phyloP scores from a whole-genome alignment of 1,139 yeast genomes.

The Saccharomyces hybrid region DNA sequence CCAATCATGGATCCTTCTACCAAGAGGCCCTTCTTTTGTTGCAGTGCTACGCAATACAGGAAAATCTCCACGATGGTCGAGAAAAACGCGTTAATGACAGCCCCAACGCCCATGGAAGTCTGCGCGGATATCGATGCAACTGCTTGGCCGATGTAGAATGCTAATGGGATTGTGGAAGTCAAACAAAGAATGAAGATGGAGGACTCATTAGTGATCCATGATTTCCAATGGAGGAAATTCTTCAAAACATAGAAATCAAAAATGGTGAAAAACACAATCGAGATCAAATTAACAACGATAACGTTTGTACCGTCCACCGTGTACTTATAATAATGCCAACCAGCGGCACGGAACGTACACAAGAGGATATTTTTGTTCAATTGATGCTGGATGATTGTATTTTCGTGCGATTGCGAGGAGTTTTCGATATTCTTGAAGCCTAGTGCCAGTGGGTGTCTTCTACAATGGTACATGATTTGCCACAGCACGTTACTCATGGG shows the following conservation, averaged over 20 bases:
- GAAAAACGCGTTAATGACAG: conserved; percentile 94
- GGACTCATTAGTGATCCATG: conserved; percentile 50
- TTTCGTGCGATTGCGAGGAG: conserved; percentile 19
- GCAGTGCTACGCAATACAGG: conserved; percentile 82
- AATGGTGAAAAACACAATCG: conserved; percentile 75
- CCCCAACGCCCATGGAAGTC: conserved; percentile 99
- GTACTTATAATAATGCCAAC: conserved; percentile 86
- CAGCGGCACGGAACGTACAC: conserved; percentile 89
- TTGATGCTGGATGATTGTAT: conserved; percentile 8
- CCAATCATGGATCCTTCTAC: conserved; percentile 99
- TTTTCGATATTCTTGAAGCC: conserved; percentile 26
- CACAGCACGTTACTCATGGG: conserved; percentile 81
- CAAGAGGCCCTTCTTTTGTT: conserved; percentile 75
- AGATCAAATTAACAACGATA: conserved; percentile 76
- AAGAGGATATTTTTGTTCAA: conserved; percentile 41
- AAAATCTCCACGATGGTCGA: conserved; percentile 92
- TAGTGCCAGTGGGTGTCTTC: conserved; percentile 81
- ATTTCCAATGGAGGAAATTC: conserved; percentile 41
- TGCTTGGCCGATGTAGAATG: conserved; percentile 96
- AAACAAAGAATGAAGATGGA: conserved; percentile 65
- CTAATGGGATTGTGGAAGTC: conserved; percentile 82
- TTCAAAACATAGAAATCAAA: conserved; percentile 64
- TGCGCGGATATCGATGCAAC: conserved; percentile 98
- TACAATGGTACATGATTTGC: conserved; percentile 66
- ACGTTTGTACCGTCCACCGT: conserved; percentile 95